Evolutionary conservation across 2,329 filamentous ascomycete species (phyloP), one percentile per base, ranked within the genome.

Genomic region (Triangularia verruculosa): DNA sequence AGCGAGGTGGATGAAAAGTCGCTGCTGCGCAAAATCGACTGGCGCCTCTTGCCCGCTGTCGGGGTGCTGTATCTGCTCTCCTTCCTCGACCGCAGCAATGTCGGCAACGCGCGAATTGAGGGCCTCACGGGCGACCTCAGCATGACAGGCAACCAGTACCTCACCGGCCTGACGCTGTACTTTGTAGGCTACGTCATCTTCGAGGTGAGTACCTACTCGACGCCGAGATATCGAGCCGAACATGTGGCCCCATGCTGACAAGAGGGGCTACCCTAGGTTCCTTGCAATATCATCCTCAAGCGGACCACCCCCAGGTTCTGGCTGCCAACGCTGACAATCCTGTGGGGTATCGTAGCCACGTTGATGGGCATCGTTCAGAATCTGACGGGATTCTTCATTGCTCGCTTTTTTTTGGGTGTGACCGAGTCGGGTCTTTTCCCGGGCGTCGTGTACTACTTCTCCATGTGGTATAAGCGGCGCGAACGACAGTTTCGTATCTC

Each of bases 131-230:
- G 71, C 3, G 83, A 86, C 67, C 66, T 86, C 3, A 60, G 80
- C 54, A 86, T 86, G 76, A 81, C 82, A 25, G 85, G 83, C 0
- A 83, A 88, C 54, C 80, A 89, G 68, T 90, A 91, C 63, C 77
- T 90, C 0, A 87, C 84, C 0, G 86, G 86, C 1, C 71, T 90
- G 47, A 90, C 87, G 0, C 72, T 90, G 0, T 91, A 89, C 72
- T 91, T 91, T 70, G 76, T 86, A 47, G 83, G 82, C 52, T 86
- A 86, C 64, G 83, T 85, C 1, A 69, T 85, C 11, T 86, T 86
- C 51, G 84, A 86, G 69, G 80, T 81, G 53, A 52, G 72, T 39
- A 9, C 12, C 8, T 9, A 8, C 11, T 20, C 24, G 2, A 52
- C 20, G 5, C 52, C 15, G 55, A 51, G n/a, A n/a, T n/a, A n/a